Base-by-base conservation (phyloP, 768 basidiomycete species). In the Harrya chromipes region DNA sequence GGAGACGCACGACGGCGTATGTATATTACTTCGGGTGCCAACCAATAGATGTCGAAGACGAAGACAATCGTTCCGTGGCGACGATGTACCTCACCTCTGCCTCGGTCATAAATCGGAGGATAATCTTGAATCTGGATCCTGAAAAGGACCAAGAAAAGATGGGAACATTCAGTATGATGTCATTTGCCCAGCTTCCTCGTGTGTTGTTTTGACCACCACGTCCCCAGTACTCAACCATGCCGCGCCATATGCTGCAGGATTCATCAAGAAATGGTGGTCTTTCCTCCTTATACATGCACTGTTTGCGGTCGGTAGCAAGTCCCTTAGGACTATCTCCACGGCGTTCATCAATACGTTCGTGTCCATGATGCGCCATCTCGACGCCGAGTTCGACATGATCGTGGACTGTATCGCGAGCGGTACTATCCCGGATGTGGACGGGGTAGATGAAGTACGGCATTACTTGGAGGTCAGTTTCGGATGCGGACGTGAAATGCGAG, bases 221-320 rank as follows among this genome's bases (percentile, higher is more conserved):
- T 17, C 42, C 2, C 19, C 13, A 50, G 55, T 50, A 33, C 38
- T 39, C 13, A 45, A 52, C 31, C 44, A 48, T 20, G 13, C 47
- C 16, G 54, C 55, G 7, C 49, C 46, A 0, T 48, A 45, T 36
- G 56, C 55, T 1, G 21, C 35, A 0, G 24, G 26, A 13, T 57
- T 53, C 27, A 39, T 53, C 17, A 19, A 17, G 33, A 52, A 45
- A 35, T 57, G 55, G 50, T 27, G 49, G 9, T 39, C 55, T 31
- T 57, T 57, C 20, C 56, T 57, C 45, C 21, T 56, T 1, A 35
- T 56, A 13, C 56, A 46, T 17, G 56, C 29, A 4, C 40, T 57
- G 3, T 57, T 52, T 21, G 36, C 50, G 0, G 12, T 57, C 14
- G 19, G 34, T 4, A 53, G 38, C 41, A 49, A 14, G 38, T 36